These are phyloP conservation scores for Melanogaster broomeanus DNA, from an alignment of 768 basidiomycete species.

Conservation along the genomic window DNA sequence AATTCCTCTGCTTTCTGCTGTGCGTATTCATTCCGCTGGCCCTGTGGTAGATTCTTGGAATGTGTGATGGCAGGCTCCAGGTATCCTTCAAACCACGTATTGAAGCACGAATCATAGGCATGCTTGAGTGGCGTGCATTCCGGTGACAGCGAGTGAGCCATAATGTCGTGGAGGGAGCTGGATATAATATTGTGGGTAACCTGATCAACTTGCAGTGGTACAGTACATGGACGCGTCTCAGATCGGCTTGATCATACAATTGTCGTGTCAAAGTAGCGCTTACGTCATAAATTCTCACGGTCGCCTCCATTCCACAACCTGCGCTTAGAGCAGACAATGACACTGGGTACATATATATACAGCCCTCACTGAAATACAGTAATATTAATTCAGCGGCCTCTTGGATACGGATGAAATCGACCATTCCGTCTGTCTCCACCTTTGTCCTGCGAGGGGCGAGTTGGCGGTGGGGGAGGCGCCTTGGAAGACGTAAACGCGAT, in stretches of 20 bases:
- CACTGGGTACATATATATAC: slow-evolving; percentile 18
- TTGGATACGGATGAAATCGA: slow-evolving; percentile 31
- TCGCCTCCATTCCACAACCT: too few species aligned
- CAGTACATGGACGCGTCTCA: not conserved
- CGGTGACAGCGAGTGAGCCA: slow-evolving; percentile 80
- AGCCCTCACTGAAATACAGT: not conserved
- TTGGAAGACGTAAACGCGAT: slow-evolving; percentile 59
- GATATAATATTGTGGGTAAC: too few species aligned
- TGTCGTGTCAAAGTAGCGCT: slow-evolving; percentile 10
- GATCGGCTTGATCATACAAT: not conserved
- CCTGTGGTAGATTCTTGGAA: slow-evolving; percentile 38
- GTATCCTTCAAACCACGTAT: slow-evolving; percentile 97
- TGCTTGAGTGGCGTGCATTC: slow-evolving; percentile 91
- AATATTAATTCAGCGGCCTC: slow-evolving; percentile 17
- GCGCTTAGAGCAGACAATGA: slow-evolving; percentile 1
- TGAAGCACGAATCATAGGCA: slow-evolving; percentile 93
- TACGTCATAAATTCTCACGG: slow-evolving; percentile 16
- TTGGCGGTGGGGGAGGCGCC: slow-evolving; percentile 7
- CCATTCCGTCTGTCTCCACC: slow-evolving; percentile 17
- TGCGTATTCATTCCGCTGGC: slow-evolving; percentile 60
- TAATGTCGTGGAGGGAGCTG: slow-evolving; percentile 29
- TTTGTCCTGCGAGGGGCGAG: slow-evolving; percentile 17
- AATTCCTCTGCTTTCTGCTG: slow-evolving; percentile 87
- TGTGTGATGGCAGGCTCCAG: slow-evolving; percentile 72
- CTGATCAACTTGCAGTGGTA: too few species aligned